These are phyloP conservation scores for Penicillium rolfsii DNA, from an alignment of 2,329 filamentous ascomycete species.

Conservation along the genomic window DNA sequence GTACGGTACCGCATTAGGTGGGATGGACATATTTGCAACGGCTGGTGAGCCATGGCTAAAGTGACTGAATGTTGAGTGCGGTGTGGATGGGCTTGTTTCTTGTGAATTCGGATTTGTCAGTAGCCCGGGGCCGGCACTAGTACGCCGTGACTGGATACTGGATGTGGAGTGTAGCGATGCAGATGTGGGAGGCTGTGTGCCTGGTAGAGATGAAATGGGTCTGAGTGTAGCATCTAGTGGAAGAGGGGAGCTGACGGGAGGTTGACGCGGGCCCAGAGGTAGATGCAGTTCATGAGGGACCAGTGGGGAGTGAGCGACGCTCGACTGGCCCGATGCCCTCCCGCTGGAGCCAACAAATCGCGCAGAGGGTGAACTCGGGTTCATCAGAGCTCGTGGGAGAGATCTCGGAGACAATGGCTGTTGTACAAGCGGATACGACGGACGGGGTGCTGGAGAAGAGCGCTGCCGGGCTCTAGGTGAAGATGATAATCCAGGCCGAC, in stretches of 20 bases:
- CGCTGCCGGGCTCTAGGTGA: slow-evolving; percentile 34
- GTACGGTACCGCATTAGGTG: slow-evolving; percentile 23
- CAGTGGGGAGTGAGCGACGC: slow-evolving; percentile 42
- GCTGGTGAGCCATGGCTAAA: slow-evolving; percentile 38
- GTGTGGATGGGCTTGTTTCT: slow-evolving; percentile 42
- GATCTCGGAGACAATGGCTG: slow-evolving; percentile 39
- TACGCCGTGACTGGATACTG: slow-evolving; percentile 37
- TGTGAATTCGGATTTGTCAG: slow-evolving; percentile 37
- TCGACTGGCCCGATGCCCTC: slow-evolving; percentile 36
- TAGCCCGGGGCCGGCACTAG: slow-evolving; percentile 37
- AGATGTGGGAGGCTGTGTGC: slow-evolving; percentile 20
- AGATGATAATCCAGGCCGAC: slow-evolving; percentile 26
- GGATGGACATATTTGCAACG: slow-evolving; percentile 26
- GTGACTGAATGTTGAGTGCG: slow-evolving; percentile 38
- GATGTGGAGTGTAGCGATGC: slow-evolving; percentile 40
- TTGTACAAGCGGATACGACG: slow-evolving; percentile 32
- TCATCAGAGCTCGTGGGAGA: slow-evolving; percentile 36
- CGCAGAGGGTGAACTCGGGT: slow-evolving; percentile 43
- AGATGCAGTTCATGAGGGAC: slow-evolving; percentile 37
- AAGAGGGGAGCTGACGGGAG: slow-evolving; percentile 31
- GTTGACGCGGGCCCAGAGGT: slow-evolving; percentile 33
- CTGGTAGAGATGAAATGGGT: slow-evolving; percentile 26
- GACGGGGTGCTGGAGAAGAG: slow-evolving; percentile 35
- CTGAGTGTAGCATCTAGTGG: slow-evolving; percentile 31
- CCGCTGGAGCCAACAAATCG: slow-evolving; percentile 36